phyloP scores from a whole-genome alignment of 225 moss, liverwort and hornwort genomes.

The Neckera pumila region DNA sequence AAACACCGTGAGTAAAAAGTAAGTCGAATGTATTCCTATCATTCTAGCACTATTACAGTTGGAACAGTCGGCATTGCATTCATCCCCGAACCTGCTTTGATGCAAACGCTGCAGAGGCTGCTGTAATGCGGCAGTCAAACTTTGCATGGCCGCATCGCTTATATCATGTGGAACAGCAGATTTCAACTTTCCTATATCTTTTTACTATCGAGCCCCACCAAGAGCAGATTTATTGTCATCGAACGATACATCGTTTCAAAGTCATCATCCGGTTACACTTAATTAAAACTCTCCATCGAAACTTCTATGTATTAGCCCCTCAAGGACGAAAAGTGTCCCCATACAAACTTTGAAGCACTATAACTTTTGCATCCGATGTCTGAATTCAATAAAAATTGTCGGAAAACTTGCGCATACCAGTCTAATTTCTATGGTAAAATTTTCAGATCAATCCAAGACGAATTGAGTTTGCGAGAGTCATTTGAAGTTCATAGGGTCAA shows the following conservation, averaged over 20 bases:
- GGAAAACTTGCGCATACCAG: no score
- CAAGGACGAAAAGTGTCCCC: no score
- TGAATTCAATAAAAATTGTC: no score
- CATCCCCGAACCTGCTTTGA: neutral
- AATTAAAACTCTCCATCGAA: neutral
- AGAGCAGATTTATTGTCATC: neutral
- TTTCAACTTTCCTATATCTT: constrained; percentile 17
- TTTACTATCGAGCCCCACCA: neutral
- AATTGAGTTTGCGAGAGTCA: no score
- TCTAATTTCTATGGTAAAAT: no score
- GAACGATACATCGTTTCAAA: neutral
- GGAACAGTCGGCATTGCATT: neutral
- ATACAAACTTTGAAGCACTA: no score
- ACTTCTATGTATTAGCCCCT: no score
- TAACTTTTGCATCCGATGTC: no score
- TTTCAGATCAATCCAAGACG: no score
- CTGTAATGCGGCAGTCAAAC: constrained; percentile 21
- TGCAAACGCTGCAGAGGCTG: no score
- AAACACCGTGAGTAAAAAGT: neutral
- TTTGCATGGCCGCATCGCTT: constrained; percentile 28
- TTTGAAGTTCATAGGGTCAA: no score
- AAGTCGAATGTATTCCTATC: neutral
- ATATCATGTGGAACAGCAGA: constrained; percentile 15
- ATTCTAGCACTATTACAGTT: neutral
- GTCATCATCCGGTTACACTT: neutral